Evolutionary conservation across 1,284 basidiomycete genomes (phyloP).

Genomic region (Xerocomus nothofagi): DNA sequence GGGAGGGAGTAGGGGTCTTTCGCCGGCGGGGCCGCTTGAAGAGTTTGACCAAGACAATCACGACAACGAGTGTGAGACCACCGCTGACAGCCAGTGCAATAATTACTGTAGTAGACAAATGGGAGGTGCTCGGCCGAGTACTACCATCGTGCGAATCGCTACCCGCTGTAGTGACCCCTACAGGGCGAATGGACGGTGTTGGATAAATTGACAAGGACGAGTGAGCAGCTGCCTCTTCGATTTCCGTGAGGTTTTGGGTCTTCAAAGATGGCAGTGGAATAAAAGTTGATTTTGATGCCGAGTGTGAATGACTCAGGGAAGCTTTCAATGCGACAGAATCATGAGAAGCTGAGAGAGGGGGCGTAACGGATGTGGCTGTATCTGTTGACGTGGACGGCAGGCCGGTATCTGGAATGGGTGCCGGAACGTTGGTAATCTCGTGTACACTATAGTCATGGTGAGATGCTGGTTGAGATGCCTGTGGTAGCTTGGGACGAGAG

Average conservation of each 20-base stretch:
- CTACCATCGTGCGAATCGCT: slow-evolving; percentile 1
- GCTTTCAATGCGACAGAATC: slow-evolving; percentile 1
- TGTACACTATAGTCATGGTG: slow-evolving; percentile 32
- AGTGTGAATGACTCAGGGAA: slow-evolving; percentile 13
- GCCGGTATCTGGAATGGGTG: slow-evolving; percentile 54
- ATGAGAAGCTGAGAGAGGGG: not conserved
- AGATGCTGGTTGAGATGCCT: slow-evolving; percentile 9
- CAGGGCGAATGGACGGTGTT: slow-evolving; percentile 10
- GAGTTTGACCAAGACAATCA: slow-evolving; percentile 49
- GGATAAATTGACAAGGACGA: slow-evolving; percentile 12
- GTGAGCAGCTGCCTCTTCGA: slow-evolving; percentile 17
- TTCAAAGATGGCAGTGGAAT: slow-evolving; percentile 32
- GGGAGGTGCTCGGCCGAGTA: slow-evolving; percentile 11
- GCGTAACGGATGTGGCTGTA: slow-evolving; percentile 5
- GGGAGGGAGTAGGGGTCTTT: slow-evolving; percentile 59
- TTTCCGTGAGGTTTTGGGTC: slow-evolving; percentile 29
- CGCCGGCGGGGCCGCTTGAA: slow-evolving; percentile 50
- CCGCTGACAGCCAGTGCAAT: slow-evolving; percentile 61
- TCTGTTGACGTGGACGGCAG: slow-evolving; percentile 22
- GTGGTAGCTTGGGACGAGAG: slow-evolving; percentile 11
- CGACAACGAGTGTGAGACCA: slow-evolving; percentile 53
- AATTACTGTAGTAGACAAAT: slow-evolving; percentile 43
- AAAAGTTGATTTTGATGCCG: slow-evolving; percentile 25
- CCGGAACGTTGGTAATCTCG: slow-evolving; percentile 49
- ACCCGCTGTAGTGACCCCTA: slow-evolving; percentile 1